These are phyloP conservation scores for Taxawa tesnikishii DNA, from an alignment of 2,329 filamentous ascomycete genomes.

Conservation along the genomic window DNA sequence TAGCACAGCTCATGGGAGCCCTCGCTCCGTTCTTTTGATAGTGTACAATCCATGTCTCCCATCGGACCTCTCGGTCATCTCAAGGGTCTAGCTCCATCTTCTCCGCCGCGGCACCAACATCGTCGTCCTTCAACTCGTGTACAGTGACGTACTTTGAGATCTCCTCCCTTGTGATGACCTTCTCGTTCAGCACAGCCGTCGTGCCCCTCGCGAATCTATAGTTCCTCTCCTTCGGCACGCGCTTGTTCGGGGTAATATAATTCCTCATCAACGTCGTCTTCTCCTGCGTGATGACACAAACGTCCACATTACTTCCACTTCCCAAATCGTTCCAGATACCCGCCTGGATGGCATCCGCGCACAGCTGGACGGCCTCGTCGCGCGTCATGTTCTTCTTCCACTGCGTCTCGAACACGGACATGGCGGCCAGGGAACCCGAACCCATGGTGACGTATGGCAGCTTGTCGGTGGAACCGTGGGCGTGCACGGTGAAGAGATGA, in stretches of 20 bases:
- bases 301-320: conserved; percentile 93
- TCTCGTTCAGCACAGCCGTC: conserved; percentile 93
- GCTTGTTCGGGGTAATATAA: conserved; percentile 85
- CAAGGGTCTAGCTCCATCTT: conserved; percentile 53
- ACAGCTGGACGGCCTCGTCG: conserved; percentile 72
- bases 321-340: conserved; percentile 99
- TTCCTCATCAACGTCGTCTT: conserved; percentile 92
- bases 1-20: no score
- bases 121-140: conserved; percentile 64
- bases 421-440: conserved; percentile 86
- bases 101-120: conserved; percentile 47
- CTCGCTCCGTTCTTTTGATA: no score
- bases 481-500: conserved; percentile 95
- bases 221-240: conserved; percentile 81
- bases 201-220: conserved; percentile 85
- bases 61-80: no score
- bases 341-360: conserved; percentile 77
- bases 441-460: conserved; percentile 99
- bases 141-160: conserved; percentile 90
- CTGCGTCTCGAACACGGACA: conserved; percentile 94
- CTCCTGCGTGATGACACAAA: conserved; percentile 87
- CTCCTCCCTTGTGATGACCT: conserved; percentile 87
- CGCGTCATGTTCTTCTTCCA: conserved; percentile 72
- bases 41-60: no score
- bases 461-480: conserved; percentile 96